Percentiles rank a stretch among this genome's conserved stretches.
phyloP scores from a whole-genome alignment of 2,329 filamentous ascomycete species.

The Didymella glomerata region DNA sequence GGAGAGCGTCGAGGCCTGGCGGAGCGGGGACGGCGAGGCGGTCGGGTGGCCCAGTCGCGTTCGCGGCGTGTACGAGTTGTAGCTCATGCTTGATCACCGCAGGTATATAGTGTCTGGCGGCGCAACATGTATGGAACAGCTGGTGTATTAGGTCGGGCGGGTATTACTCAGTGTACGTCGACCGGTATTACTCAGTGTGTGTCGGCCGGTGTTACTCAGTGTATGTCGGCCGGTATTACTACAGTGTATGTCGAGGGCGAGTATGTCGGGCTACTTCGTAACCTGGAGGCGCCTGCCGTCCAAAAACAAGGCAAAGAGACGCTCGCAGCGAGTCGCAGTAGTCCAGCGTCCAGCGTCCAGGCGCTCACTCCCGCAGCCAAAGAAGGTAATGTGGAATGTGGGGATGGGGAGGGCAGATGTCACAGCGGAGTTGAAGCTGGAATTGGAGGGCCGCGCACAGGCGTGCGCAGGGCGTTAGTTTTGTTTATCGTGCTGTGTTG shows the following conservation, averaged over 20 bases:
- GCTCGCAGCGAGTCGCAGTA: conserved; percentile 28
- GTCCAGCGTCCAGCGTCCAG: conserved; percentile 36
- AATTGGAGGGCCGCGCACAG: conserved; percentile 33
- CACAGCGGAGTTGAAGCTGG: conserved; percentile 38
- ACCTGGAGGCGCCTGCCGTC: conserved; percentile 40
- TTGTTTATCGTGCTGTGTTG: conserved; percentile 40
- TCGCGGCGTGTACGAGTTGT: conserved; percentile 47
- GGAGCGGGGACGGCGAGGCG: conserved; percentile 56
- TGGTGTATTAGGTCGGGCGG: conserved; percentile 24
- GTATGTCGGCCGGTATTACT: conserved; percentile 14
- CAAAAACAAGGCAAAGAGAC: conserved; percentile 24
- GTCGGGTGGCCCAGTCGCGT: conserved; percentile 52
- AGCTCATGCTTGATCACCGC: conserved; percentile 43
- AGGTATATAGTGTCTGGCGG: conserved; percentile 14
- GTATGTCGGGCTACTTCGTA: background rate
- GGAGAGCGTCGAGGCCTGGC: conserved; percentile 75
- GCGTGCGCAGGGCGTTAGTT: conserved; percentile 14
- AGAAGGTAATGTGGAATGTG: conserved; percentile 47
- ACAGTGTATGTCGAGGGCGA: conserved; percentile 17
- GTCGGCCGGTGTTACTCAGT: too few relatives aligned
- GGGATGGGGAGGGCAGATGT: conserved; percentile 31
- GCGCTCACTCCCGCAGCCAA: conserved; percentile 36
- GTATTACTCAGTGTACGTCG: too few relatives aligned
- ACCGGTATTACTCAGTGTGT: conserved; percentile 36
- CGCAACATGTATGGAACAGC: conserved; percentile 46